Evolutionary conservation across 352 stramenopile genomes (phyloP), one percentile per base, ranked within the genome.

Genomic region (Globisporangium alternatum): DNA sequence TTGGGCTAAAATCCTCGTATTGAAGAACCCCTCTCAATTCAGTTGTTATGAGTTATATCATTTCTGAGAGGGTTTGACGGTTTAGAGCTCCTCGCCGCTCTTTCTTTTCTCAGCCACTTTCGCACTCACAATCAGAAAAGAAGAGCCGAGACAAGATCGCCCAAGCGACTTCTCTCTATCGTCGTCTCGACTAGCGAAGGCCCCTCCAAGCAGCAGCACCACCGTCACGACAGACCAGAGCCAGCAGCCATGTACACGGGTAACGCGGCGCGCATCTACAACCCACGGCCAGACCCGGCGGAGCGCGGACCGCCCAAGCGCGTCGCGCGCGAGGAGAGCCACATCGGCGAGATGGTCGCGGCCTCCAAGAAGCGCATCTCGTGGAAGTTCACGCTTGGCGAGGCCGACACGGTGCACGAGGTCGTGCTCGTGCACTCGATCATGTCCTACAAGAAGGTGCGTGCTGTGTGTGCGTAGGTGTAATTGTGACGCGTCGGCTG

Each of bases 381-480:
- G 53, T 95, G 86, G 86, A 85, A 81, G 45, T 95, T 95, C 57
- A 87, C 85, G 44, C 71, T 95, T 44, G 85, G 87, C 56, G 84
- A 93, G 44, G 74, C 74, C 1, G 86, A 95, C 55, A 77, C 70
- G 51, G 72, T 77, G 51, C 86, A 95, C 64, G 82, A 91, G 60
- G 80, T 93, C 43, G 76, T 89, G 65, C 70, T 95, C 44, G 66
- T 86, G 56, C 86, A 95, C 74, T 95, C 86, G 21, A 76, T 91
- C 59, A 89, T 95, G 78, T 89, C 80, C 44, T 90, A 91, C 70
- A 95, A 95, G 73, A 95, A 95, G 74, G 78, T 54, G 19, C 17
- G 28, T 60, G 21, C 10, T 60, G 25, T 45, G 15, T n/a, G 41
- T 47, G 41, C 2, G 19, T 43, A 15, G 4, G 37, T 17, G 37